phyloP scores from a whole-genome alignment of 169 alveolate genomes.

The Eimeria mitis region DNA sequence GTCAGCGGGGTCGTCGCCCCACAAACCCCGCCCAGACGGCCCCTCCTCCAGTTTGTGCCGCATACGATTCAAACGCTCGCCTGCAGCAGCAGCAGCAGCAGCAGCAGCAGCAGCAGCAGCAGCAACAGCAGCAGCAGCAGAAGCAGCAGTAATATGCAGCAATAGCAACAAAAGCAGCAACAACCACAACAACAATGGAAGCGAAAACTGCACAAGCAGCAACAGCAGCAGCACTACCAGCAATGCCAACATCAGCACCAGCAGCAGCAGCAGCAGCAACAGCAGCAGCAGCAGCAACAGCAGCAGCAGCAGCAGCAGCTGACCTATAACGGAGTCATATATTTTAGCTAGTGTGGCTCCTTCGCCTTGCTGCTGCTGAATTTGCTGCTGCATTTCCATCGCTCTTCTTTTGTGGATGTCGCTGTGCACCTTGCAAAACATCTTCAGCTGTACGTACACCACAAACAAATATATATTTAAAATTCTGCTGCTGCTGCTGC shows the following conservation, averaged over 20 bases:
- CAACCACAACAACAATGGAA: not conserved
- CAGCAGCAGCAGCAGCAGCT: conserved; percentile 50
- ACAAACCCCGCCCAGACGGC: not conserved
- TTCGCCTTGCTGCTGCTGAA: conserved; percentile 41
- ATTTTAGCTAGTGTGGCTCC: conserved; percentile 8
- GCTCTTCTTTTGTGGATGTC: conserved; percentile 43
- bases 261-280: conserved; percentile 20
- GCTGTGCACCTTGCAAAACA: conserved; percentile 30
- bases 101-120: conserved; percentile 15
- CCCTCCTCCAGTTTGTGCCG: conserved; percentile 37
- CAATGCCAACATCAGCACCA: not conserved
- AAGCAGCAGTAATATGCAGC: no score
- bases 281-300: conserved; percentile 37
- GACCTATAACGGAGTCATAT: conserved; percentile 4
- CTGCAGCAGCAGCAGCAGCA: conserved; percentile 49
- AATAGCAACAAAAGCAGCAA: not conserved
- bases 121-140: not conserved
- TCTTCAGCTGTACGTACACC: conserved; percentile 59
- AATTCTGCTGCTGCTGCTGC: not conserved
- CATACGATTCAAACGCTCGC: conserved; percentile 48
- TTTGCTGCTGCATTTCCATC: conserved; percentile 49
- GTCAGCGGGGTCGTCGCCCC: conserved; percentile 37
- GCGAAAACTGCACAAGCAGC: not conserved
- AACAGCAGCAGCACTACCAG: conserved; percentile 2
- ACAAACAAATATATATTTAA: not conserved